Evolutionary conservation across 768 basidiomycete genomes (phyloP).

Genomic region (Russula compacta): DNA sequence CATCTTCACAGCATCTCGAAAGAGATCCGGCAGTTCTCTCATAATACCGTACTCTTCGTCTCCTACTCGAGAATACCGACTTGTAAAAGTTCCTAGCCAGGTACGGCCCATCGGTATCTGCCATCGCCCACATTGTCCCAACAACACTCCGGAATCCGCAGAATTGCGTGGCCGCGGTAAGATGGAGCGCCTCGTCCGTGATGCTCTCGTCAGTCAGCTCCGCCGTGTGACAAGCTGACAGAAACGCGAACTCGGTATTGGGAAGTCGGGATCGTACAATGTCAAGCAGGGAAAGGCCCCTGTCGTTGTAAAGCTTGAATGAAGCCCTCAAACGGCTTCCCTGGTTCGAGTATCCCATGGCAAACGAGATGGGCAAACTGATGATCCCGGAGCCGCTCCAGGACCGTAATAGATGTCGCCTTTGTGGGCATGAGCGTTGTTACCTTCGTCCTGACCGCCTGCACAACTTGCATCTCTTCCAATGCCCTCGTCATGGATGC

Average conservation of each 20-base stretch:
- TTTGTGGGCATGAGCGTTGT: neutral
- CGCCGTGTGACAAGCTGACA: neutral
- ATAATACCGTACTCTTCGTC: neutral
- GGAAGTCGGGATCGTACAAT: neutral
- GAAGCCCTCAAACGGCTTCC: neutral
- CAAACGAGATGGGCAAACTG: neutral
- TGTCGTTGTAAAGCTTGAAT: neutral
- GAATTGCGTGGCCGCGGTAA: neutral
- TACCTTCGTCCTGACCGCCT: neutral
- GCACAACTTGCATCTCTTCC: neutral
- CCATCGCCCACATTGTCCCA: neutral
- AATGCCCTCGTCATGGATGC: neutral
- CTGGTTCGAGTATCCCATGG: neutral
- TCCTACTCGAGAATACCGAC: neutral
- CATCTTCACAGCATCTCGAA: neutral
- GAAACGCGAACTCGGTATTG: neutral
- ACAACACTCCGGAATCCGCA: neutral
- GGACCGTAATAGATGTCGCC: neutral
- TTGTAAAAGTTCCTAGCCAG: neutral
- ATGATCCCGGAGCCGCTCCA: neutral
- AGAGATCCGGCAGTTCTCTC: neutral
- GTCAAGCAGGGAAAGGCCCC: neutral
- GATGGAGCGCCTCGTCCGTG: neutral
- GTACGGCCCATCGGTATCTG: neutral
- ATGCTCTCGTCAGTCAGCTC: neutral